These are phyloP conservation scores for Boletus reticuloceps DNA, from an alignment of 768 basidiomycete genomes.

Conservation along the genomic window DNA sequence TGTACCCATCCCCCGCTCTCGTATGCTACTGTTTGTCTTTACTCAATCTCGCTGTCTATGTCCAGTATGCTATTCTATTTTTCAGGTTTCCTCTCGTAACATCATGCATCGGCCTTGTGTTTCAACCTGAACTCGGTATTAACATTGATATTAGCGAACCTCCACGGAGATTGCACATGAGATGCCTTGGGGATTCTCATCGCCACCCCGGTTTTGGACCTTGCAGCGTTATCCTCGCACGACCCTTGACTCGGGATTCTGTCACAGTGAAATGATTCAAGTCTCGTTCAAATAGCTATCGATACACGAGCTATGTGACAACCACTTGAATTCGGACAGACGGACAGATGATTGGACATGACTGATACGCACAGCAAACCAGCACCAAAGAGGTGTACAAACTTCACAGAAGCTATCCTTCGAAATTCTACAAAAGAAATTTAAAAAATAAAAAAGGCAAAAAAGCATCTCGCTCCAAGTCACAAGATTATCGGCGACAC, in stretches of 20 bases:
- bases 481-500: constrained; percentile 11
- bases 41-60: too few relatives aligned
- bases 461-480: constrained; percentile 14
- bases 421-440: neutral
- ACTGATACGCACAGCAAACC: constrained; percentile 19
- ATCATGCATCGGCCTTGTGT: too few relatives aligned
- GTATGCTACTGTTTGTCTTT: too few relatives aligned
- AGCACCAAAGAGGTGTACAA: neutral
- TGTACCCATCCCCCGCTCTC: too few relatives aligned
- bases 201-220: too few relatives aligned
- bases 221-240: neutral
- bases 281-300: neutral
- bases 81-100: too few relatives aligned
- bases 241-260: neutral
- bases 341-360: constrained; percentile 4
- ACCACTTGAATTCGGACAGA: constrained; percentile 4
- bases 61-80: too few relatives aligned
- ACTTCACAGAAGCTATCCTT: neutral
- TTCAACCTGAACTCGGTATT: too few relatives aligned
- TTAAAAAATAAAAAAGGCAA: neutral
- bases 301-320: constrained; percentile 10
- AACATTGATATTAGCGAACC: neutral
- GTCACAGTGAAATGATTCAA: neutral
- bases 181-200: too few relatives aligned
- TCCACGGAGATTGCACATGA: neutral